Conservation (phyloP, 352 stramenopile species). For the Proteromonas lacertae region DNA sequence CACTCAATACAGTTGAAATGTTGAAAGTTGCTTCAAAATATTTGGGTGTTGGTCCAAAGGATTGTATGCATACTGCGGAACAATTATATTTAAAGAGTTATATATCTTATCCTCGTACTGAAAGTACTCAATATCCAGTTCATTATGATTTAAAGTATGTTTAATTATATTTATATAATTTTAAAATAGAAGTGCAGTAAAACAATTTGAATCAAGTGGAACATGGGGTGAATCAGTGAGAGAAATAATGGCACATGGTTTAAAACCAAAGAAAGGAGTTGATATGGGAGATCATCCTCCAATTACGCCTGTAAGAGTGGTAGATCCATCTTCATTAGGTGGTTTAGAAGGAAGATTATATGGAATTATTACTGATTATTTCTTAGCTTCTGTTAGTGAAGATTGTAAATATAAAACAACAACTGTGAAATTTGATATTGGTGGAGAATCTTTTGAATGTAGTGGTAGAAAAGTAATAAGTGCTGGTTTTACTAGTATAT, state of each 20-base stretch:
- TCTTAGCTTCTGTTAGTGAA: constrained; percentile 33
- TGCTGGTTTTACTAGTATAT: constrained; percentile 7
- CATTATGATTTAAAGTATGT: constrained; percentile 36
- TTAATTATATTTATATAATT: too few relatives aligned
- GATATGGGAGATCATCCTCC: constrained; percentile 24
- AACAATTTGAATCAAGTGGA: too few relatives aligned
- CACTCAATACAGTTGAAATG: constrained; percentile 23
- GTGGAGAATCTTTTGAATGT: constrained; percentile 23
- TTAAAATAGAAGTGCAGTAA: too few relatives aligned
- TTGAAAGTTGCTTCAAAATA: constrained; percentile 15
- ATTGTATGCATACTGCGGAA: constrained; percentile 30
- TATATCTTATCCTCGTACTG: constrained; percentile 37
- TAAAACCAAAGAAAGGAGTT: constrained; percentile 5
- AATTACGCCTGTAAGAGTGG: constrained; percentile 30
- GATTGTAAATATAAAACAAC: constrained; percentile 26
- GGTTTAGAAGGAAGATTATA: constrained; percentile 33
- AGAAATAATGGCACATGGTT: not conserved
- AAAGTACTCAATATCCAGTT: constrained; percentile 33
- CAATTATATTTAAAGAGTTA: constrained; percentile 38
- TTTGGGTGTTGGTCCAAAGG: constrained; percentile 21
- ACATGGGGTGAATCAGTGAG: too few relatives aligned
- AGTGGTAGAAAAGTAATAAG: constrained; percentile 20
- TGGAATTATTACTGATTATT: constrained; percentile 38
- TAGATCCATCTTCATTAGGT: constrained; percentile 15
- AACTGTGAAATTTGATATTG: constrained; percentile 17